Percentiles rank a stretch among this genome's conserved stretches.
phyloP scores from a whole-genome alignment of 78 protist genomes.

The Corallochytrium limacisporum region DNA sequence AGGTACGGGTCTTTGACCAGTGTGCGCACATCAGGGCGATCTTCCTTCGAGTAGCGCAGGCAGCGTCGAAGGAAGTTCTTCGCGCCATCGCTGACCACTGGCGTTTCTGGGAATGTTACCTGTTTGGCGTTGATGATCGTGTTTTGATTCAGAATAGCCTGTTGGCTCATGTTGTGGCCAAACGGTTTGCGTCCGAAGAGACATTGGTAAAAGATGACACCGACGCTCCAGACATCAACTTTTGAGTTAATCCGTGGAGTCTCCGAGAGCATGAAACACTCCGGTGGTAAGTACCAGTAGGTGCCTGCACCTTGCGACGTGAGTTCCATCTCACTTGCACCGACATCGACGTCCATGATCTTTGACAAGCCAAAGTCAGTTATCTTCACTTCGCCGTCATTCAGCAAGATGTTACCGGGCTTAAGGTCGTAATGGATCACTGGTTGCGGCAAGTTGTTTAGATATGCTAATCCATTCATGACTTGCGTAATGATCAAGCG shows the following conservation, averaged over 20 bases:
- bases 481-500: slow-evolving; percentile 22
- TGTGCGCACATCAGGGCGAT: slow-evolving; percentile 37
- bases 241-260: slow-evolving; percentile 9
- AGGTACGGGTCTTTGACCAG: slow-evolving; percentile 14
- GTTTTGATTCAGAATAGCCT: not conserved
- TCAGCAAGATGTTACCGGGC: slow-evolving; percentile 71
- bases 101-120: slow-evolving; percentile 46
- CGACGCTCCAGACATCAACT: slow-evolving; percentile 84
- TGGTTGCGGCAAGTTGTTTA: slow-evolving; percentile 17
- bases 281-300: slow-evolving; percentile 85
- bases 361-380: slow-evolving; percentile 85
- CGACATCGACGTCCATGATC: slow-evolving; percentile 16
- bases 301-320: slow-evolving; percentile 89
- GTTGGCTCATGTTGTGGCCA: slow-evolving; percentile 45
- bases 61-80: slow-evolving; percentile 38
- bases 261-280: slow-evolving; percentile 45
- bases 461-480: slow-evolving; percentile 58
- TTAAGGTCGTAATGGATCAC: slow-evolving; percentile 88
- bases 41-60: slow-evolving; percentile 9
- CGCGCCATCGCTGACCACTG: slow-evolving; percentile 31
- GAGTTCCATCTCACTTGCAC: slow-evolving; percentile 45
- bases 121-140: slow-evolving; percentile 22
- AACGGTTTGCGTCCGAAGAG: slow-evolving; percentile 71
- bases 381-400: slow-evolving; percentile 13
- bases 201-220: slow-evolving; percentile 66